phyloP scores from a whole-genome alignment of 805 yeast genomes.

The Starmerella stellata region DNA sequence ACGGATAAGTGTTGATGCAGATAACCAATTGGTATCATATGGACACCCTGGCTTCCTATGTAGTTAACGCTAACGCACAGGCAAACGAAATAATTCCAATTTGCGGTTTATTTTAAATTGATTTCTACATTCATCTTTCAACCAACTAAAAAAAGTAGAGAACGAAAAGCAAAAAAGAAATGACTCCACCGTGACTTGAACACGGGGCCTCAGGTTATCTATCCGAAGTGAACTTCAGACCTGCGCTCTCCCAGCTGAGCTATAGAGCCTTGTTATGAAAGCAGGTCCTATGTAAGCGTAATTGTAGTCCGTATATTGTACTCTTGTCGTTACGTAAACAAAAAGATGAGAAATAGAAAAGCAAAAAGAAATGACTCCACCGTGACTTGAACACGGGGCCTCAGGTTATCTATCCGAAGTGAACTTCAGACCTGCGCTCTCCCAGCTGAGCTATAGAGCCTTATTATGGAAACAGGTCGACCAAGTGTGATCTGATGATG shows the following conservation, averaged over 20 bases:
- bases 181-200: slow-evolving; percentile 8
- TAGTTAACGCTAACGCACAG: no score
- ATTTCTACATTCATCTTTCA: no score
- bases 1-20: no score
- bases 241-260: slow-evolving; percentile 10
- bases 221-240: slow-evolving; percentile 7
- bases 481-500: no score
- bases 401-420: slow-evolving; percentile 6
- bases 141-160: not conserved
- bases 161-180: not conserved
- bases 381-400: slow-evolving; percentile 9
- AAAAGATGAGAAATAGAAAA: not conserved
- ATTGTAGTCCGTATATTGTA: not conserved
- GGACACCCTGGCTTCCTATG: no score
- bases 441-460: slow-evolving; percentile 8
- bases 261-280: no score
- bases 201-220: slow-evolving; percentile 9
- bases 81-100: no score
- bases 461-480: no score
- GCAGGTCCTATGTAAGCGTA: no score
- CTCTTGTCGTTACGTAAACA: not conserved
- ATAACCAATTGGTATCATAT: no score
- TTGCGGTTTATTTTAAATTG: no score
- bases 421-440: slow-evolving; percentile 10
- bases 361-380: slow-evolving; percentile 4